Evolutionary conservation across 345 rosid genomes (phyloP).

Genomic region (Eucalyptus polyanthemos): DNA sequence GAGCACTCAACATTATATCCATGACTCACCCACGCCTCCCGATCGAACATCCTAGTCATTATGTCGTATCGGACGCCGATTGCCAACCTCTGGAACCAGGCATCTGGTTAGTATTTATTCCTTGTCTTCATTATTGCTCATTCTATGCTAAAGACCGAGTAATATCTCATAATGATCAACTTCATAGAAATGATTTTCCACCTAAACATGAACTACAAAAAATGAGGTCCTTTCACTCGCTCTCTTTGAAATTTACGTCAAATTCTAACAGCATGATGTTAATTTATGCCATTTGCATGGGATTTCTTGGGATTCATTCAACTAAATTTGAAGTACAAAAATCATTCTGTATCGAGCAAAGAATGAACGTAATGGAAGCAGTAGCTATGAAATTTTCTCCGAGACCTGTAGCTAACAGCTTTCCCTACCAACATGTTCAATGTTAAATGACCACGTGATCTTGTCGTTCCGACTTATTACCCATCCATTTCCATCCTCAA

Average conservation of each 20-base stretch:
- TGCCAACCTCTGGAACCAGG: conserved; percentile 70
- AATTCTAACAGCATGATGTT: neutral
- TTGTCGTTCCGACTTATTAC: neutral
- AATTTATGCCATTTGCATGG: neutral
- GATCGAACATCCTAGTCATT: conserved; percentile 49
- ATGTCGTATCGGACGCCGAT: conserved; percentile 39
- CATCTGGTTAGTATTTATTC: conserved; percentile 57
- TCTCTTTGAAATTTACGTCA: neutral
- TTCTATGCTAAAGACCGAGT: neutral
- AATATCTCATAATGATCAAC: neutral
- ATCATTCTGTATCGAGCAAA: neutral
- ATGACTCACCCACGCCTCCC: conserved; percentile 92
- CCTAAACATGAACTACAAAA: neutral
- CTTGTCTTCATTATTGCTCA: neutral
- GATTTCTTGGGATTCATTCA: neutral
- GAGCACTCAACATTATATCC: conserved; percentile 88
- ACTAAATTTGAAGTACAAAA: neutral
- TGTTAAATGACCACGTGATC: neutral
- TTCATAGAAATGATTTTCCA: neutral
- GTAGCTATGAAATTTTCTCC: neutral
- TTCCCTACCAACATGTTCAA: neutral
- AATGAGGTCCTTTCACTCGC: neutral
- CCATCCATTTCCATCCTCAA: neutral
- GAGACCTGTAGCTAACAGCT: neutral
- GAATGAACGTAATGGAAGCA: neutral